Percentiles rank a stretch among this genome's conserved stretches.
Conservation (phyloP, 2,329 filamentous ascomycete genomes). For the Neofusicoccum laricinum region DNA sequence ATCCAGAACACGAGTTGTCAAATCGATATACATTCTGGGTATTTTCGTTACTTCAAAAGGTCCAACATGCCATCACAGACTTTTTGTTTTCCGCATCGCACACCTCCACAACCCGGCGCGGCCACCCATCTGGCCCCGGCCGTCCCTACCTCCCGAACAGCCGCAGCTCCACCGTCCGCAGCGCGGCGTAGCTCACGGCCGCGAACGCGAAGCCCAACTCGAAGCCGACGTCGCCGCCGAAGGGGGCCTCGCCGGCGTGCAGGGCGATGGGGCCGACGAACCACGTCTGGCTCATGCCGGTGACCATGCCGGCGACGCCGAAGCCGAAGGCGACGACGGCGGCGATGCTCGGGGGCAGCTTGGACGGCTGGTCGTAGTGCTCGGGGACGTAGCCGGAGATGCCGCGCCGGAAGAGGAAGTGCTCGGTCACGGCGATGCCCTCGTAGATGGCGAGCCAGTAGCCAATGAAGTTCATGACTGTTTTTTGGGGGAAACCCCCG, state of each 20-base stretch:
- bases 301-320: slow-evolving; percentile 63
- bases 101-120: neutral
- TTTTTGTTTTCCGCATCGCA: neutral
- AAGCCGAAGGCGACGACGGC: slow-evolving; percentile 62
- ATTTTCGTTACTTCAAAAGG: neutral
- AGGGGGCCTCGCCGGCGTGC: slow-evolving; percentile 50
- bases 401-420: slow-evolving; percentile 65
- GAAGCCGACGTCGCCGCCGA: slow-evolving; percentile 61
- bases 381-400: slow-evolving; percentile 59
- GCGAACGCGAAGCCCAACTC: slow-evolving; percentile 65
- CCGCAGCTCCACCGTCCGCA: slow-evolving; percentile 52
- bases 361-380: slow-evolving; percentile 55
- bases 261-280: slow-evolving; percentile 63
- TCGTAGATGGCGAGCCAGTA: slow-evolving; percentile 77
- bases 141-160: slow-evolving; percentile 37
- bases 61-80: neutral
- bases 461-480: slow-evolving; percentile 59
- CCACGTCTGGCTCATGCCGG: slow-evolving; percentile 70
- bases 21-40: neutral
- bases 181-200: slow-evolving; percentile 48
- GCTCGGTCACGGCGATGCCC: slow-evolving; percentile 63
- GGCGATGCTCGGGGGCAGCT: slow-evolving; percentile 63
- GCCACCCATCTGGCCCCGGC: slow-evolving; percentile 12
- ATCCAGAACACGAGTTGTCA: no score
- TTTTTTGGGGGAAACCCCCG: slow-evolving; percentile 17